Evolutionary conservation across 1,284 basidiomycete genomes (phyloP).

Genomic region (Papiliotrema fonsecae): DNA sequence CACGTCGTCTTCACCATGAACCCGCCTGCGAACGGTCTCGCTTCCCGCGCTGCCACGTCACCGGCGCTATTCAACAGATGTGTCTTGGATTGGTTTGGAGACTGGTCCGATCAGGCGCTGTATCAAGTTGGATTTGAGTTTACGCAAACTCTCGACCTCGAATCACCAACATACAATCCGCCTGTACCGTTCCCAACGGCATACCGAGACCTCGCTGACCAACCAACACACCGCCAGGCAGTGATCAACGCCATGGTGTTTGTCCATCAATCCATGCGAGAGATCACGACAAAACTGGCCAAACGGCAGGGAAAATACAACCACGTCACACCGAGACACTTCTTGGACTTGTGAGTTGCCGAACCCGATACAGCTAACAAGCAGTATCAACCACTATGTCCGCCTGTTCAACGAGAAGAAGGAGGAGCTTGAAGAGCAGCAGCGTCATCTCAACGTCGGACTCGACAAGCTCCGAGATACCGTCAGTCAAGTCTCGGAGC

Average conservation of each 20-base stretch:
- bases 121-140: constrained; percentile 96
- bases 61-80: constrained; percentile 98
- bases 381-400: constrained; percentile 93
- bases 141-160: constrained; percentile 84
- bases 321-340: constrained; percentile 96
- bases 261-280: constrained; percentile 85
- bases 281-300: constrained; percentile 81
- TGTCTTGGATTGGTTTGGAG: constrained; percentile 96
- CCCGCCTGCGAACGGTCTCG: constrained; percentile 90
- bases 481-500: constrained; percentile 90
- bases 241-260: constrained; percentile 91
- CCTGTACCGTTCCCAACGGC: constrained; percentile 79
- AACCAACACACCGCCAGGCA: constrained; percentile 67
- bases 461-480: constrained; percentile 96
- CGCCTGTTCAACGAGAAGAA: constrained; percentile 94
- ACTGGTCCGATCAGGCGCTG: constrained; percentile 96
- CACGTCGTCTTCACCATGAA: constrained; percentile 99
- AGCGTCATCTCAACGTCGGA: constrained; percentile 96
- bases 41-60: constrained; percentile 91
- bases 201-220: constrained; percentile 73
- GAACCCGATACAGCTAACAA: not conserved
- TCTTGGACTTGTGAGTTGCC: constrained; percentile 88
- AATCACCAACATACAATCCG: constrained; percentile 70
- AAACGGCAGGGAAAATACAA: constrained; percentile 89
- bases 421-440: constrained; percentile 98